phyloP scores from a whole-genome alignment of 202 grass and related monocot species.

The Eragrostis tef region DNA sequence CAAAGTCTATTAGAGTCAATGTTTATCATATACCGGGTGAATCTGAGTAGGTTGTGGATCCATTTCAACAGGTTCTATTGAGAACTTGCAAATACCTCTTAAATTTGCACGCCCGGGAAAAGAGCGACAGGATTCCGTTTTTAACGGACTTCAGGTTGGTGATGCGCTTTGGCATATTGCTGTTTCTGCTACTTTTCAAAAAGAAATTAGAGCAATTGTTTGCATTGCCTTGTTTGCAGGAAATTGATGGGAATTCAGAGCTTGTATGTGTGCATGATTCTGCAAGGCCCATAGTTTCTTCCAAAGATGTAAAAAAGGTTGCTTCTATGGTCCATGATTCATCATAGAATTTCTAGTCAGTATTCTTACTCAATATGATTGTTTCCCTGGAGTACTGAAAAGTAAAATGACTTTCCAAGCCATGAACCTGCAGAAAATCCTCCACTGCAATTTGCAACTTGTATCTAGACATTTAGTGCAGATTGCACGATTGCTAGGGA shows the following conservation, averaged over 20 bases:
- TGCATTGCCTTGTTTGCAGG: slow-evolving; percentile 50
- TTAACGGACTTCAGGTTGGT: slow-evolving; percentile 90
- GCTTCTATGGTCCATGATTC: slow-evolving; percentile 30
- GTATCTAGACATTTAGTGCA: neutral
- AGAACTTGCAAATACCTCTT: slow-evolving; percentile 70
- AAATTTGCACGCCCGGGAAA: slow-evolving; percentile 94
- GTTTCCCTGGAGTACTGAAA: slow-evolving; percentile 6
- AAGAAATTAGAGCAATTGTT: neutral
- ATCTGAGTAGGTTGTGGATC: slow-evolving; percentile 19
- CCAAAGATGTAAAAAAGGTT: slow-evolving; percentile 88
- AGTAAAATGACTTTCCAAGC: slow-evolving; percentile 16
- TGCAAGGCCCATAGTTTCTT: slow-evolving; percentile 78
- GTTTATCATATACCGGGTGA: neutral
- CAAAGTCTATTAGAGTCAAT: neutral
- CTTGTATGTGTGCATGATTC: slow-evolving; percentile 98
- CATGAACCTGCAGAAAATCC: slow-evolving; percentile 33
- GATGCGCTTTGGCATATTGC: neutral
- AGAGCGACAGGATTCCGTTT: slow-evolving; percentile 98
- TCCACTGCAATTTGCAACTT: slow-evolving; percentile 25
- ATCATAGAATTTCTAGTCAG: slow-evolving; percentile 2
- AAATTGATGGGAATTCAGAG: slow-evolving; percentile 80
- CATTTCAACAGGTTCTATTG: slow-evolving; percentile 61
- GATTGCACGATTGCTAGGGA: neutral
- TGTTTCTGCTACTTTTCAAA: slow-evolving; percentile 30
- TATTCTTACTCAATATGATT: neutral